These are phyloP conservation scores for Verticillium tricorpus DNA, from an alignment of 2,329 filamentous ascomycete species.

Conservation along the genomic window DNA sequence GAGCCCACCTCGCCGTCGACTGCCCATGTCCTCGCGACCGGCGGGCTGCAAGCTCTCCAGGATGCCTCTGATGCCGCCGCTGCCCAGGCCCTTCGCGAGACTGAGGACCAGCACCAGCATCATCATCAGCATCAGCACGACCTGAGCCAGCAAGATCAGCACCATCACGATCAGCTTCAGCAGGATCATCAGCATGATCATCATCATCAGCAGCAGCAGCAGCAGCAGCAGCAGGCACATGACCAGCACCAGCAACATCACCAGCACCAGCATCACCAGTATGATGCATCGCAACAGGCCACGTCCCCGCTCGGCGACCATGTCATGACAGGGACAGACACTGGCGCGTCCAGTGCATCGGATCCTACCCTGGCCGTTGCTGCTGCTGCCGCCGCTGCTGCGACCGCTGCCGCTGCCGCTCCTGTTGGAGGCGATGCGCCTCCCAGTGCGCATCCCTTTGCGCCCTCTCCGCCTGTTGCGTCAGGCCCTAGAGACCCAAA, in stretches of 20 bases:
- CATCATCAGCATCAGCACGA: background rate
- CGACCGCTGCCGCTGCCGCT: constrained; percentile 1
- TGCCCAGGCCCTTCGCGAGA: background rate
- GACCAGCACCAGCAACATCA: background rate
- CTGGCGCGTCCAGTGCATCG: background rate
- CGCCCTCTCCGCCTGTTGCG: background rate
- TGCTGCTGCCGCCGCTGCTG: constrained; percentile 7
- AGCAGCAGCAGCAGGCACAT: background rate
- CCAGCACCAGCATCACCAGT: constrained; percentile 22
- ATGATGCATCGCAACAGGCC: constrained; percentile 29
- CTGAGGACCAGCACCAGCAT: constrained; percentile 4
- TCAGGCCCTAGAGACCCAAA: constrained; percentile 30
- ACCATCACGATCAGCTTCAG: background rate
- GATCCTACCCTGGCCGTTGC: constrained; percentile 15
- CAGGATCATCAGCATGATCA: background rate
- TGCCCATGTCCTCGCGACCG: background rate
- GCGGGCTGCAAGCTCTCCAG: constrained; percentile 1
- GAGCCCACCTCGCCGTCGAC: constrained; percentile 2
- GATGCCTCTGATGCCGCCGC: background rate
- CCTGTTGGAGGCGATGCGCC: background rate
- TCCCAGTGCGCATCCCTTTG: constrained; percentile 2
- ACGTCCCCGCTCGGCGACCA: constrained; percentile 8
- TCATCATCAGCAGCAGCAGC: constrained; percentile 1
- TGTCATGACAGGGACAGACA: background rate
- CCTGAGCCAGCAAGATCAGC: background rate